A percentile compares a stretch with the other conserved stretches of the same genome.
phyloP scores from a whole-genome alignment of 2,329 filamentous ascomycete genomes.

The Colletotrichum sp. region DNA sequence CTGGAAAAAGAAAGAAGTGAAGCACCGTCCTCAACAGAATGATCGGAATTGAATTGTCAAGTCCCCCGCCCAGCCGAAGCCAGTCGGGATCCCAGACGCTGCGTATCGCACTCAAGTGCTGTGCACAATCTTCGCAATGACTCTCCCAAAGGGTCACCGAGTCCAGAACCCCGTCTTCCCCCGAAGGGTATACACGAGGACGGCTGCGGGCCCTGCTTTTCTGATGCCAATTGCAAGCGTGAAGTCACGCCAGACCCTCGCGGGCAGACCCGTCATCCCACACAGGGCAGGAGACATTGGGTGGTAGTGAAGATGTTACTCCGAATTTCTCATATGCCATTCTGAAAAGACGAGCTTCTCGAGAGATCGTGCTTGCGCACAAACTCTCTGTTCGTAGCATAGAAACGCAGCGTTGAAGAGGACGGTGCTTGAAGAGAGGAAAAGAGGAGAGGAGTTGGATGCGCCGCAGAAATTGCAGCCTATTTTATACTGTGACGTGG shows the following conservation, averaged over 20 bases:
- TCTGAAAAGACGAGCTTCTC: constrained; percentile 26
- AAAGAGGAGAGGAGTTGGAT: constrained; percentile 27
- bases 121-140: constrained; percentile 90
- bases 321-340: constrained; percentile 97
- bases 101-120: constrained; percentile 97
- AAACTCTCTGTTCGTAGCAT: constrained; percentile 79
- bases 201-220: constrained; percentile 71
- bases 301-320: constrained; percentile 80
- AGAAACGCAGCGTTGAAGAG: constrained; percentile 94
- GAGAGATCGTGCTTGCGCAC: constrained; percentile 28
- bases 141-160: constrained; percentile 77
- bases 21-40: constrained; percentile 82
- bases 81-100: constrained; percentile 62
- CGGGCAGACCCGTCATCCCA: constrained; percentile 69
- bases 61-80: constrained; percentile 30
- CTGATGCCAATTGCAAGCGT: constrained; percentile 92
- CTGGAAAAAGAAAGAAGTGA: constrained; percentile 36
- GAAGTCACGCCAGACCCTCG: constrained; percentile 83
- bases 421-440: constrained; percentile 69
- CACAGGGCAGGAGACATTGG: constrained; percentile 46
- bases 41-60: constrained; percentile 89
- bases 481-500: constrained; percentile 14
- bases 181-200: constrained; percentile 25
- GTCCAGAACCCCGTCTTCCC: constrained; percentile 34
- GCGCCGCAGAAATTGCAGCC: neutral